Percentiles rank a stretch among this genome's conserved stretches.
Evolutionary conservation across 345 rosid species (phyloP).

Genomic region (Linum tenue): DNA sequence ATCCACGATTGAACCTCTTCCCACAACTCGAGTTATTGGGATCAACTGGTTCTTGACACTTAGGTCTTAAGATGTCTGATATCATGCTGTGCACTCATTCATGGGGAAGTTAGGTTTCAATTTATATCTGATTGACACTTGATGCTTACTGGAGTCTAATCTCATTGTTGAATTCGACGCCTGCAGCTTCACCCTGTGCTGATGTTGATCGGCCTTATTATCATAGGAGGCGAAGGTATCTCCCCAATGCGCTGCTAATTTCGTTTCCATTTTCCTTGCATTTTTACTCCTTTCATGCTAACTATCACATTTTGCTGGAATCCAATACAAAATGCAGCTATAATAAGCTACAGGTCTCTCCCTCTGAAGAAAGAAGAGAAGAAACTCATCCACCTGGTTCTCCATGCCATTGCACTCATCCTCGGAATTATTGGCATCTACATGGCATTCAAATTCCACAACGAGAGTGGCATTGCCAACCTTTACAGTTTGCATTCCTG

Average conservation of each 20-base stretch:
- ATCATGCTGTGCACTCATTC: too few species aligned
- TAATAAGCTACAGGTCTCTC: constrained; percentile 66
- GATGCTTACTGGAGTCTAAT: background rate
- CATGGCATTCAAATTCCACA: constrained; percentile 83
- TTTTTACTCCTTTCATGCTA: background rate
- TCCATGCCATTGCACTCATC: constrained; percentile 68
- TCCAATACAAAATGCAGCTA: constrained; percentile 36
- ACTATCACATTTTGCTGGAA: background rate
- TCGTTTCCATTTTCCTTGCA: background rate
- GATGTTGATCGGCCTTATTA: constrained; percentile 79
- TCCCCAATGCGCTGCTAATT: background rate
- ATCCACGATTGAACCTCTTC: too few species aligned
- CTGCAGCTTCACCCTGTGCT: constrained; percentile 81
- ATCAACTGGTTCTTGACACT: too few species aligned
- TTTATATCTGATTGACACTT: too few species aligned
- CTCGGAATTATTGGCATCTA: constrained; percentile 68
- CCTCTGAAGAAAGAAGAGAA: constrained; percentile 59
- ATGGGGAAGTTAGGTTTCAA: too few species aligned
- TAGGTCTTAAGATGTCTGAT: too few species aligned
- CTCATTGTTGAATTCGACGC: background rate
- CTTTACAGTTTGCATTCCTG: constrained; percentile 96
- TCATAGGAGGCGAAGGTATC: constrained; percentile 96
- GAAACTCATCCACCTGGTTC: constrained; percentile 68
- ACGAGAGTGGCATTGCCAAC: constrained; percentile 64
- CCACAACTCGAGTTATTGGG: too few species aligned